Evolutionary conservation across 371 early-diverging fungal species (phyloP), one percentile per base, ranked within the genome.

Genomic region (Circinella minor): DNA sequence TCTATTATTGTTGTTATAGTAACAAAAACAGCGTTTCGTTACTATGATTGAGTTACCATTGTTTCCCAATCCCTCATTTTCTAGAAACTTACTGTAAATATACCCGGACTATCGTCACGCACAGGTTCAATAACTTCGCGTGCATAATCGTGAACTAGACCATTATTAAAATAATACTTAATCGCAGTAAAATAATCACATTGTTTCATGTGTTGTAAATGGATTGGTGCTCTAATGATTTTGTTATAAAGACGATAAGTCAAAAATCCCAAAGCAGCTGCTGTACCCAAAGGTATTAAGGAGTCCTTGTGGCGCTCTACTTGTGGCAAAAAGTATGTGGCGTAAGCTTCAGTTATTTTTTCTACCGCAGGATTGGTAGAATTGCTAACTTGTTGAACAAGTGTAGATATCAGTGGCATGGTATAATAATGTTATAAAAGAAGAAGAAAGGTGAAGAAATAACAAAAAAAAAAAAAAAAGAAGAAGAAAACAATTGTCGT

Each of bases 161-260:
- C 68, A 46, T 68, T 46, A 38, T 15, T 36, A 18, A 68, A 37
- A 36, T 61, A 62, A 17, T 61, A 68, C 54, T 49, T 61, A 20
- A 68, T n/a, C 34, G 61, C 47, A 37, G 48, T 61, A 14, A 59
- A 54, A 46, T 55, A 65, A 65, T 48, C 34, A 55, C 65, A 59
- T 36, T 69, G 27, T 6, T 69, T 69, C 15, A 73, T 37, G 15
- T 73, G 73, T 10, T 69, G 69, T 14, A 71, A 51, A 3, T 18
- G 37, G 1, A 60, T 46, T 6, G 71, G 71, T 14, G 66, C 60
- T 3, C 20, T 37, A 18, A 48, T 61, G 1, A 68, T 27, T 18
- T 51, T 61, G 15, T 14, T 55, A 61, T 68, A 68, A n/a, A 68
- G 36, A 14, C 68, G 61, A 49, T 55, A 36, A 0, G 51, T 8